These are phyloP conservation scores for Colletotrichum chrysophilum DNA, from an alignment of 2,329 filamentous ascomycete genomes.

Conservation along the genomic window DNA sequence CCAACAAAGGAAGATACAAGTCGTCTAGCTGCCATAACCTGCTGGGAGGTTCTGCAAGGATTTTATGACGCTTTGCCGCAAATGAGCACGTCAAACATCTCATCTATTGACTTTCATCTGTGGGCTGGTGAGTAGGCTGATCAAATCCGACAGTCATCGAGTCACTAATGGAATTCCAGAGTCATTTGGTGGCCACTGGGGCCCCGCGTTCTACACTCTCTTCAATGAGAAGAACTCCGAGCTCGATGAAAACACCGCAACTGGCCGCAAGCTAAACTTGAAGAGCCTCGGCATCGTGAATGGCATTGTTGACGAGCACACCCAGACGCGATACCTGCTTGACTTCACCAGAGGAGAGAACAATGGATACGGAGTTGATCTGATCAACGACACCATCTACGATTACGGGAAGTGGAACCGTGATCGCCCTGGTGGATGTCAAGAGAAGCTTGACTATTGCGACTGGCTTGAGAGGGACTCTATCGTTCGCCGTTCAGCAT, in stretches of 20 bases:
- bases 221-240: constrained; percentile 1
- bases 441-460: neutral
- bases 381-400: constrained; percentile 2
- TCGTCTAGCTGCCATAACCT: neutral
- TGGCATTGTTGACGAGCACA: neutral
- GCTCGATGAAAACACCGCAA: neutral
- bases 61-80: constrained; percentile 1
- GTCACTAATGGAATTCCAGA: neutral
- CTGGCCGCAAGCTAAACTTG: neutral
- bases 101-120: neutral
- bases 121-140: neutral
- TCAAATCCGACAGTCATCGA: accelerated
- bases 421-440: neutral
- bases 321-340: neutral
- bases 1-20: constrained; percentile 1
- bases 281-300: constrained; percentile 33
- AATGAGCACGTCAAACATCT: neutral
- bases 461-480: neutral
- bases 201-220: neutral
- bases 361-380: neutral
- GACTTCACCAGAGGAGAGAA: neutral
- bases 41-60: constrained; percentile 2
- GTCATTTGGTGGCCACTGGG: neutral
- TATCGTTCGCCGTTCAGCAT: neutral
- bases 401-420: constrained; percentile 1